Percentiles rank a stretch among this genome's conserved stretches.
Evolutionary conservation across 2,329 filamentous ascomycete species (phyloP).

Genomic region (Proliferodiscus dingleyae): DNA sequence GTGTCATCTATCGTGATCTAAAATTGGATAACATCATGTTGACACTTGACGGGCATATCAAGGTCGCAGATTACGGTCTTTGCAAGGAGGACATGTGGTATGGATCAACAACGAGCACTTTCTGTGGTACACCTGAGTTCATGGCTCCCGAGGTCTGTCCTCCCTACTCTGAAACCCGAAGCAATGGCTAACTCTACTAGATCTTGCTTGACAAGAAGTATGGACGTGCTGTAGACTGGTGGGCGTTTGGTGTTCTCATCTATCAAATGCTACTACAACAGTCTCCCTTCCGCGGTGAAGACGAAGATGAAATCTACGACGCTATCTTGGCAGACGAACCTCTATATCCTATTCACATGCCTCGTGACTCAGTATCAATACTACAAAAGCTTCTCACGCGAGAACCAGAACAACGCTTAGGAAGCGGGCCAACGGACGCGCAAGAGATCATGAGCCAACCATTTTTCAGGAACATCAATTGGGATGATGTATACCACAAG

Average conservation of each 20-base stretch:
- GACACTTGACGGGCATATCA: slow-evolving; percentile 94
- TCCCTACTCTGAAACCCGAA: slow-evolving; percentile 65
- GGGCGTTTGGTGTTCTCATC: slow-evolving; percentile 97
- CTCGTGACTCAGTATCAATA: slow-evolving; percentile 93
- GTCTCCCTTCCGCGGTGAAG: slow-evolving; percentile 96
- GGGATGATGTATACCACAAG: slow-evolving; percentile 99
- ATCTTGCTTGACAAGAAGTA: slow-evolving; percentile 99
- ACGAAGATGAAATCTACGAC: slow-evolving; percentile 99
- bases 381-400: slow-evolving; percentile 94
- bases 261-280: slow-evolving; percentile 99
- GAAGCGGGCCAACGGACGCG: slow-evolving; percentile 91
- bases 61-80: slow-evolving; percentile 96
- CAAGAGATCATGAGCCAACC: slow-evolving; percentile 99
- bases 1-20: slow-evolving; percentile 87
- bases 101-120: slow-evolving; percentile 91
- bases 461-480: slow-evolving; percentile 96
- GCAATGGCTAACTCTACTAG: slow-evolving; percentile 61
- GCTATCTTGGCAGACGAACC: slow-evolving; percentile 97
- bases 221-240: slow-evolving; percentile 96
- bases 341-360: slow-evolving; percentile 98
- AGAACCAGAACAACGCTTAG: slow-evolving; percentile 87
- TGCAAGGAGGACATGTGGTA: slow-evolving; percentile 99
- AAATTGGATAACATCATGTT: slow-evolving; percentile 87
- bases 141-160: slow-evolving; percentile 94
- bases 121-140: slow-evolving; percentile 98